Conservation (phyloP, 768 basidiomycete species). For the Imleria badia region DNA sequence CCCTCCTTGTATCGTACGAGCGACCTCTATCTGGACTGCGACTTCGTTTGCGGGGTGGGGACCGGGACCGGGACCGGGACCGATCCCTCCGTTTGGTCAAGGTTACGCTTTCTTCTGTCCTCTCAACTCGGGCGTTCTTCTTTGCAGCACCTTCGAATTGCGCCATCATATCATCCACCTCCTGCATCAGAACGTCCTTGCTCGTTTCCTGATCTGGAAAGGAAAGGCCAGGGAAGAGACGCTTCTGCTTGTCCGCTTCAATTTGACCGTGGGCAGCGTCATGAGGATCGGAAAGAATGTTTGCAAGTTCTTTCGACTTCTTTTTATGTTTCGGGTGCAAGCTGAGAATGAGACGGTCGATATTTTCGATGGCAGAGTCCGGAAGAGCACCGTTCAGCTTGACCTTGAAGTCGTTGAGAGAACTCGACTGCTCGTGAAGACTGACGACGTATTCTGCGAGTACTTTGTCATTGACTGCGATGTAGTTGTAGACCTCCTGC, state of each 20-base stretch:
- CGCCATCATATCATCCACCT: conserved; percentile 87
- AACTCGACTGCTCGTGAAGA: conserved; percentile 82
- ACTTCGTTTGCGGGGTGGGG: conserved; percentile 52
- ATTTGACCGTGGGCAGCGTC: conserved; percentile 30
- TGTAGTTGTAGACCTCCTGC: conserved; percentile 90
- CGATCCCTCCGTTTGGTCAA: conserved; percentile 62
- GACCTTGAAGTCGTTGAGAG: conserved; percentile 74
- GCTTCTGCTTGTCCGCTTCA: conserved; percentile 75
- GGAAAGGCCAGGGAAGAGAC: conserved; percentile 89
- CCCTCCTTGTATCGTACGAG: conserved; percentile 42
- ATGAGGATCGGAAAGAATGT: conserved; percentile 37
- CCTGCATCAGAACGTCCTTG: conserved; percentile 83
- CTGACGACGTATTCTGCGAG: conserved; percentile 93
- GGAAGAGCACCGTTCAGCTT: conserved; percentile 82
- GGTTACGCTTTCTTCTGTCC: conserved; percentile 43
- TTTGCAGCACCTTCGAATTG: conserved; percentile 68
- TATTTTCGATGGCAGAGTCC: conserved; percentile 86
- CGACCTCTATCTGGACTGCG: conserved; percentile 62
- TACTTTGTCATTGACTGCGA: conserved; percentile 83
- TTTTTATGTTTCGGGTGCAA: conserved; percentile 98
- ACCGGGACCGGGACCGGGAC: conserved; percentile 43
- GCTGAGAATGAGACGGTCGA: conserved; percentile 91
- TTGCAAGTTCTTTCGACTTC: conserved; percentile 38
- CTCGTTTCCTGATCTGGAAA: conserved; percentile 66
- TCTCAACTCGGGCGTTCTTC: conserved; percentile 48